Conservation (phyloP, 768 basidiomycete species). For the Boletus insuetus region DNA sequence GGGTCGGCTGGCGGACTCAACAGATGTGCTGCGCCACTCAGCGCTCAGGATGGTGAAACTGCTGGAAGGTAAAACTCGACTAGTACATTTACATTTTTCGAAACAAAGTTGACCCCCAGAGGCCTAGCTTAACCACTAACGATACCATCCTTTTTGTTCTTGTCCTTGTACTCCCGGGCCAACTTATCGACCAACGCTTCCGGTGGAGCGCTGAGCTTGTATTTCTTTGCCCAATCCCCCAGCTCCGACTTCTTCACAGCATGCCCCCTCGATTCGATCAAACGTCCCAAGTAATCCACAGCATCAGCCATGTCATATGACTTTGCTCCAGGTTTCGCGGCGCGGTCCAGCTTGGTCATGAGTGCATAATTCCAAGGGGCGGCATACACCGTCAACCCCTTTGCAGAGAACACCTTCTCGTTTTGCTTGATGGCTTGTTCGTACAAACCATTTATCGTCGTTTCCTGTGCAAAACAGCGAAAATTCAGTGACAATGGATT, state of each 20-base stretch:
- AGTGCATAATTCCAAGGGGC: slow-evolving; percentile 7
- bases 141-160: neutral
- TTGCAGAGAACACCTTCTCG: neutral
- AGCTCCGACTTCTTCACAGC: slow-evolving; percentile 8
- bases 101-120: too few species aligned
- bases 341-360: slow-evolving; percentile 11
- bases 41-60: too few species aligned
- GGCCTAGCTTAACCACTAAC: neutral
- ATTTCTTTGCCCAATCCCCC: neutral
- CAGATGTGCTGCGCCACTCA: too few species aligned
- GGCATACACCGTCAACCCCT: slow-evolving; percentile 11
- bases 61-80: too few species aligned
- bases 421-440: slow-evolving; percentile 2
- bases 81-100: too few species aligned
- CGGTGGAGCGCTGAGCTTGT: neutral
- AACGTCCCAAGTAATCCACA: slow-evolving; percentile 6
- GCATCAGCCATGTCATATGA: slow-evolving; percentile 9
- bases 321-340: slow-evolving; percentile 2
- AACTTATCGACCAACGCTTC: neutral
- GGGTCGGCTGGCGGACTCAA: too few species aligned
- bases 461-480: neutral
- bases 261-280: neutral
- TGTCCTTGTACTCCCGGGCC: neutral
- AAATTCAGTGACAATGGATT: neutral
- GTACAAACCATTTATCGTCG: neutral